Percentiles rank a stretch among this genome's conserved stretches.
phyloP scores from a whole-genome alignment of 176 grass and related monocot genomes.

The Zea luxurians region DNA sequence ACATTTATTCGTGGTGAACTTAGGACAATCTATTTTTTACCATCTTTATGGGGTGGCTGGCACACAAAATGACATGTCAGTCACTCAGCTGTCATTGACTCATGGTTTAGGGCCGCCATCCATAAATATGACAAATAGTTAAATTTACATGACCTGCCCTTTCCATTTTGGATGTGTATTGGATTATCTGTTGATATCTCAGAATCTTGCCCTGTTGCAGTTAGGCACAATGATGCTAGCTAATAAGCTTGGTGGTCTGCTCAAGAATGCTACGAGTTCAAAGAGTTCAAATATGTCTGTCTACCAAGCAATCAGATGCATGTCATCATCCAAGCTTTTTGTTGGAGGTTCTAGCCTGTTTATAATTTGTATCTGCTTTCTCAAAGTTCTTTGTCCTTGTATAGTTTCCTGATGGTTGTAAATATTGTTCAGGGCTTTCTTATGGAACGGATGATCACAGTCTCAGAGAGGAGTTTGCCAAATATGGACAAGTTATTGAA shows the following conservation, averaged over 20 bases:
- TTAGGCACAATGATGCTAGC: slow-evolving; percentile 56
- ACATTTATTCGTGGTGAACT: not conserved
- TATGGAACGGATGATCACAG: slow-evolving; percentile 63
- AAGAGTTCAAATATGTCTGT: slow-evolving; percentile 53
- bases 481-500: slow-evolving; percentile 82
- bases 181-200: not conserved
- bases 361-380: slow-evolving; percentile 5
- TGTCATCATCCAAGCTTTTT: slow-evolving; percentile 87
- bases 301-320: slow-evolving; percentile 82
- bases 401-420: not conserved
- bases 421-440: slow-evolving; percentile 60
- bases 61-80: too few relatives aligned
- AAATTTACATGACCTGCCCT: too few relatives aligned
- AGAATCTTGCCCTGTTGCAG: slow-evolving; percentile 27
- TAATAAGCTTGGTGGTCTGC: slow-evolving; percentile 65
- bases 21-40: too few relatives aligned
- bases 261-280: slow-evolving; percentile 65
- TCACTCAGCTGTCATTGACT: too few relatives aligned
- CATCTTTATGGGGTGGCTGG: too few relatives aligned
- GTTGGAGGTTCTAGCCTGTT: slow-evolving; percentile 58
- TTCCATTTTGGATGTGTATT: not conserved
- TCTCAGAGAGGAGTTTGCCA: slow-evolving; percentile 58
- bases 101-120: too few relatives aligned
- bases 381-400: not conserved
- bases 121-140: too few relatives aligned